Percentiles rank a stretch among this genome's conserved stretches.
Conservation (phyloP, 75 land plant genomes). For the Picea glauca region DNA sequence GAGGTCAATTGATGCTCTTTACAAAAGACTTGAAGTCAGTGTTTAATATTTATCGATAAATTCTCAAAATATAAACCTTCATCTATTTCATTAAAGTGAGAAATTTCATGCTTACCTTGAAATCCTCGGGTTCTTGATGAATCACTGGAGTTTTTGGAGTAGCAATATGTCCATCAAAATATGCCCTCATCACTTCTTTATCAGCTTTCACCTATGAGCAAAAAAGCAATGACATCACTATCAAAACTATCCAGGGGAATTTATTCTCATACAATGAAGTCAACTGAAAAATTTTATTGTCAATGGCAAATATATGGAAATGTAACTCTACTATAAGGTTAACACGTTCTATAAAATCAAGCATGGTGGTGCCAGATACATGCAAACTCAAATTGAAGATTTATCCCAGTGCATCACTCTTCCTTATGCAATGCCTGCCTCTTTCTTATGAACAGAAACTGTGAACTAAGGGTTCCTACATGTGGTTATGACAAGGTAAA, state of each 20-base stretch:
- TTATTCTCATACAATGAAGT: background rate
- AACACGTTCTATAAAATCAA: background rate
- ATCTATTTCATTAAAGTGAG: background rate
- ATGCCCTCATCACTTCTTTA: slow-evolving; percentile 16
- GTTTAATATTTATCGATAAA: background rate
- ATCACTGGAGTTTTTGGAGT: slow-evolving; percentile 42
- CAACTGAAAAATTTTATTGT: slow-evolving; percentile 1
- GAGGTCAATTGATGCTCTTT: background rate
- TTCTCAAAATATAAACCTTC: background rate
- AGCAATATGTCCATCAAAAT: slow-evolving; percentile 14
- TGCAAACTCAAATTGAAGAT: background rate
- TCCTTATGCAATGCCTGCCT: background rate
- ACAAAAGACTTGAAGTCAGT: background rate
- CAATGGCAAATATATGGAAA: background rate
- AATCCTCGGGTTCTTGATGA: slow-evolving; percentile 11
- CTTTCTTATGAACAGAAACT: background rate
- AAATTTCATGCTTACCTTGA: background rate
- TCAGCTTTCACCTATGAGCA: slow-evolving; percentile 54
- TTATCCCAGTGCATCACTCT: background rate
- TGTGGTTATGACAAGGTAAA: background rate
- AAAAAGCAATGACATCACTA: background rate
- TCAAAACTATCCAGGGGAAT: background rate
- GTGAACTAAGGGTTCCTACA: background rate
- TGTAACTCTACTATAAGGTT: background rate
- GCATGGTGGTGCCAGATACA: background rate